Conservation (phyloP, 2,329 filamentous ascomycete genomes). For the Calycina marina region DNA sequence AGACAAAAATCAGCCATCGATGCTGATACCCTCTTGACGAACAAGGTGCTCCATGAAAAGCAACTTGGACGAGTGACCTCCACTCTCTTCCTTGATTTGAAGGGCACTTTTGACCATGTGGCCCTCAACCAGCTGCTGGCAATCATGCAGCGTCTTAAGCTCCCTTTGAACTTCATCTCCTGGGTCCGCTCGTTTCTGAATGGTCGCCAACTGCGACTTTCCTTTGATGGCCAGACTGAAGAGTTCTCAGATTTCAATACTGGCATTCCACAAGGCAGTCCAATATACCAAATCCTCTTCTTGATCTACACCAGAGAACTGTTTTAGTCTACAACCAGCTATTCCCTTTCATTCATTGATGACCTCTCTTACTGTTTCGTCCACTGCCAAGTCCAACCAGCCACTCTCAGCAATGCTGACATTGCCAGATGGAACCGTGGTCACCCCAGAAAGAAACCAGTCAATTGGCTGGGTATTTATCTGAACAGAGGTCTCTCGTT, state of each 20-base stretch:
- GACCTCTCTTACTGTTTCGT: neutral
- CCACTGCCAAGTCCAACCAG: neutral
- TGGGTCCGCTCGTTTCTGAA: conserved; percentile 1
- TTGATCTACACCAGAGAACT: conserved; percentile 1
- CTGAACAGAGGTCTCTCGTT: neutral
- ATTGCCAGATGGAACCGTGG: neutral
- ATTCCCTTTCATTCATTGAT: neutral
- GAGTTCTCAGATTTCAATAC: neutral
- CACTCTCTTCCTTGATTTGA: conserved; percentile 3
- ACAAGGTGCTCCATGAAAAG: neutral
- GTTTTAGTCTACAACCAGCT: neutral
- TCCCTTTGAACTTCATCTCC: neutral
- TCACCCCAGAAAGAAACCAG: neutral
- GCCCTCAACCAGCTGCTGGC: conserved; percentile 2
- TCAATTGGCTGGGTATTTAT: neutral
- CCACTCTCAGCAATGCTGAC: neutral
- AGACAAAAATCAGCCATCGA: conserved; percentile 5
- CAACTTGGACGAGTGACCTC: neutral
- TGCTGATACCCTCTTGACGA: neutral
- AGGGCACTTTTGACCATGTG: conserved; percentile 2
- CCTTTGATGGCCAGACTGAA: neutral
- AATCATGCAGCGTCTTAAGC: neutral
- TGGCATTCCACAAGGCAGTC: neutral
- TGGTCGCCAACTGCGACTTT: neutral
- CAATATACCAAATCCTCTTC: neutral